These are phyloP conservation scores for Amaranthus palmeri DNA, from an alignment of 148 eudicot genomes.

Conservation along the genomic window DNA sequence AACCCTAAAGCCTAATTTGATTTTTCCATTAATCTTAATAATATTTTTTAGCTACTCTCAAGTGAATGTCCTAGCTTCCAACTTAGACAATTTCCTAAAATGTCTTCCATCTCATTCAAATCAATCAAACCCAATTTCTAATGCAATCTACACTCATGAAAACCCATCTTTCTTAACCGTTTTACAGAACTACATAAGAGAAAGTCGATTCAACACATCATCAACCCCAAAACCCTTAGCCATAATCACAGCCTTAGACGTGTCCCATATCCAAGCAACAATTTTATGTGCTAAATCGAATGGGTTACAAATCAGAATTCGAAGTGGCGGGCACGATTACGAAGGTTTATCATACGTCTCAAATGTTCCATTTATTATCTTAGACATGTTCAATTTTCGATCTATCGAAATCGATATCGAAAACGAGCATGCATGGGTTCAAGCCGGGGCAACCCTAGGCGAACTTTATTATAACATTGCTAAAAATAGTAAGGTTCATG, in stretches of 20 bases:
- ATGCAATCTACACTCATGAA: too few relatives aligned
- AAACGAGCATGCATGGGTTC: slow-evolving; percentile 4
- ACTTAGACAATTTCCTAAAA: too few relatives aligned
- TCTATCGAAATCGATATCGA: neutral
- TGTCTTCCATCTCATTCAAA: too few relatives aligned
- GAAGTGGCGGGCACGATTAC: neutral
- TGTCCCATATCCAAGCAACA: slow-evolving; percentile 5
- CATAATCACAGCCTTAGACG: neutral
- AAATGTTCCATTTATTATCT: neutral
- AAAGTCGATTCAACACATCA: neutral
- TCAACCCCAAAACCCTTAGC: neutral
- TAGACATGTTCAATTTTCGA: slow-evolving; percentile 4
- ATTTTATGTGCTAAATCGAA: neutral
- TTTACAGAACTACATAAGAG: neutral
- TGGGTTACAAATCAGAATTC: neutral
- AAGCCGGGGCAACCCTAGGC: slow-evolving; percentile 16
- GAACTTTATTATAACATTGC: slow-evolving; percentile 14
- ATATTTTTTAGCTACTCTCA: too few relatives aligned
- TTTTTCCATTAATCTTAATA: too few relatives aligned
- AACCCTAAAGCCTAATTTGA: too few relatives aligned
- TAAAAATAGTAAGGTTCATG: neutral
- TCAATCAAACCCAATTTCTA: too few relatives aligned
- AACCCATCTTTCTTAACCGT: neutral
- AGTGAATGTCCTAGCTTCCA: too few relatives aligned
- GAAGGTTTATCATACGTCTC: slow-evolving; percentile 6